Evolutionary conservation across 306 rosid genomes (phyloP), one percentile per base, ranked within the genome.

Genomic region (Geum urbanum): DNA sequence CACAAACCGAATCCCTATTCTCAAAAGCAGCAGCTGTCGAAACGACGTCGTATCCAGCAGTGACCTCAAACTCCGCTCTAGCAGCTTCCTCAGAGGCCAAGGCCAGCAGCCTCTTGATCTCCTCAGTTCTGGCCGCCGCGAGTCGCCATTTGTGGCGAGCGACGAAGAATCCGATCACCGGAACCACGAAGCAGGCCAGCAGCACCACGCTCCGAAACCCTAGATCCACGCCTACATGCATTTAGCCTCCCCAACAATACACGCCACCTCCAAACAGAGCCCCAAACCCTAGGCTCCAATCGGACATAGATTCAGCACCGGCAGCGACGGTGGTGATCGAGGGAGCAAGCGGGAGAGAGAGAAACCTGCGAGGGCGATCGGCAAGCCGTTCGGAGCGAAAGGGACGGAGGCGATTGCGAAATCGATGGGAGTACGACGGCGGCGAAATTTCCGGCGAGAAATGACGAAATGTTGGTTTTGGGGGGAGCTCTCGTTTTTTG

Each of bases 171-270:
- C 79, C 86, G 74, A 87, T 83, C 75, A 78, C 78, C 70, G 90
- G 85, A 41, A 84, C n/a, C 51, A 85, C 48, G 8, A 84, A 41
- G 66, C 71, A 86, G 49, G 71, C 78, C 80, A 81, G 64, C 73
- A 90, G 82, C 74, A 90, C 82, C 75, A 83, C 87, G 88, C 80
- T 83, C 71, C 71, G 77, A 84, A 92, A 86, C 92, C 98, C 98
- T 85, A 86, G 80, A 90, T 76, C 87, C 92, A 80, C 89, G 59
- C 82, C 67, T 41, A 78, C 87, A 74, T 75, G 96, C 98, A 92
- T 92, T 84, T 90, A 88, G 76, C 88, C 86, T 69, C 79, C 80
- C 61, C 83, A 72, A 39, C 59, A 78, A 14, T 75, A 22, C 24
- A 51, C 74, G 0, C n/a, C 84, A 76, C 90, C 82, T 82, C 92